phyloP scores from a whole-genome alignment of 306 rosid species.

The Acacia confusa region DNA sequence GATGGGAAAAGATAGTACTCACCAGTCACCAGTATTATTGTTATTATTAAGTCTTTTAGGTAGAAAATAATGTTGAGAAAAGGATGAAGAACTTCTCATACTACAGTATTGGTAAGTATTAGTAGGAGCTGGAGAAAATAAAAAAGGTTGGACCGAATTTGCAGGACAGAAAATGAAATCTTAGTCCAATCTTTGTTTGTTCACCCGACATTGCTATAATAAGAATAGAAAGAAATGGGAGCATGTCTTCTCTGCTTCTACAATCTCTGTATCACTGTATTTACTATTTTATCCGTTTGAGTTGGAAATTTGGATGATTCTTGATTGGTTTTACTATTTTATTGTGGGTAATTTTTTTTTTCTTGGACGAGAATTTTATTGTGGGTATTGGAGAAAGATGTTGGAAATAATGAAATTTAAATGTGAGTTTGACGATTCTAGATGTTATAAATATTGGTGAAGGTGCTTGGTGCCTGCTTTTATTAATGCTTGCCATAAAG shows the following conservation, averaged over 20 bases:
- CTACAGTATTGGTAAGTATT: neutral
- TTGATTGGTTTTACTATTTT: neutral
- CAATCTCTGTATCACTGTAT: neutral
- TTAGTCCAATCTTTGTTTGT: slow-evolving; percentile 35
- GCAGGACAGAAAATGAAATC: slow-evolving; percentile 25
- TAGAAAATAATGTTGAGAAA: slow-evolving; percentile 27
- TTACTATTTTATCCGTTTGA: neutral
- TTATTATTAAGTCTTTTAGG: neutral
- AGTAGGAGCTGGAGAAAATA: neutral
- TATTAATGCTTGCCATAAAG: neutral
- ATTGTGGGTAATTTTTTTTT: neutral
- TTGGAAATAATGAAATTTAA: neutral
- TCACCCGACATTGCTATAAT: slow-evolving; percentile 31
- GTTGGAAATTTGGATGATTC: neutral
- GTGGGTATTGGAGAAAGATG: neutral
- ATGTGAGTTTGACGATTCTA: neutral
- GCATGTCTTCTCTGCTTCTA: neutral
- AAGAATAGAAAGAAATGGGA: slow-evolving; percentile 30
- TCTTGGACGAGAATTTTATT: too few species aligned
- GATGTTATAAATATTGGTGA: neutral
- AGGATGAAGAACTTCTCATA: neutral
- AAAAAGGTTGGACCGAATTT: slow-evolving; percentile 8
- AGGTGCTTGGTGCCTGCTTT: neutral
- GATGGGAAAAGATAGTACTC: neutral
- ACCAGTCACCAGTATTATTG: too few species aligned